phyloP scores from a whole-genome alignment of 2,329 filamentous ascomycete species.

The Zasmidium angulare region DNA sequence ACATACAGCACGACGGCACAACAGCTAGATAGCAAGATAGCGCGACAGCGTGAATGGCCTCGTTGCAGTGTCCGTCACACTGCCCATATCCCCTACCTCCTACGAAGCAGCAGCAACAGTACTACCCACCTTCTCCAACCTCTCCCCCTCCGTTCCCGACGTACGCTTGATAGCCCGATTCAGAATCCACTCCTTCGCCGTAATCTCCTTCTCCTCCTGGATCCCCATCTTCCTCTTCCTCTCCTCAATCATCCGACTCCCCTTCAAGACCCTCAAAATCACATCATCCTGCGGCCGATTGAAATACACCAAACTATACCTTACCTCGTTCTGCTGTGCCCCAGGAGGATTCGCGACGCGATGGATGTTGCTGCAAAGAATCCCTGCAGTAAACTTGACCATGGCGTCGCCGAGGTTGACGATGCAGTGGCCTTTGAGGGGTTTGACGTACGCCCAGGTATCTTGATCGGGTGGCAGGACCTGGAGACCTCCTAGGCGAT shows the following conservation, averaged over 20 bases:
- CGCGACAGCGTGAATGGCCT: too few relatives aligned
- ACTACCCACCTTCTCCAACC: conserved; percentile 19
- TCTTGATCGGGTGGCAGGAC: conserved; percentile 40
- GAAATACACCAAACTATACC: conserved; percentile 59
- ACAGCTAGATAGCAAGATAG: background rate
- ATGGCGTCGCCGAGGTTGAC: conserved; percentile 52
- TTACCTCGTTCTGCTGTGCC: conserved; percentile 42
- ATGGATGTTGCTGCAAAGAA: conserved; percentile 39
- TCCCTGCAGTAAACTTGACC: conserved; percentile 45
- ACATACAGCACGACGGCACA: too few relatives aligned
- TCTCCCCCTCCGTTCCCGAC: conserved; percentile 20
- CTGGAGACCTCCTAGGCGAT: conserved; percentile 56
- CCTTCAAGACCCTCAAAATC: conserved; percentile 40
- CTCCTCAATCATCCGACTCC: conserved; percentile 31
- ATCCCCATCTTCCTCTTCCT: conserved; percentile 20
- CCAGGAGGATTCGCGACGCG: conserved; percentile 53
- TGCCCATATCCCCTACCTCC: background rate
- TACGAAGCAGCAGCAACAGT: conserved; percentile 5
- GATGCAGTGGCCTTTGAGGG: conserved; percentile 49
- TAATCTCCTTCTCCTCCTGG: conserved; percentile 26
- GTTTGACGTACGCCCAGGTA: conserved; percentile 55
- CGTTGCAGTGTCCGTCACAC: background rate
- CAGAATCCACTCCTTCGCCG: conserved; percentile 40
- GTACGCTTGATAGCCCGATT: conserved; percentile 38
- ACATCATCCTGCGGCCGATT: conserved; percentile 52